Evolutionary conservation across 495 filamentous ascomycete species (phyloP), one percentile per base, ranked within the genome.

Genomic region (Xylaria grammica): DNA sequence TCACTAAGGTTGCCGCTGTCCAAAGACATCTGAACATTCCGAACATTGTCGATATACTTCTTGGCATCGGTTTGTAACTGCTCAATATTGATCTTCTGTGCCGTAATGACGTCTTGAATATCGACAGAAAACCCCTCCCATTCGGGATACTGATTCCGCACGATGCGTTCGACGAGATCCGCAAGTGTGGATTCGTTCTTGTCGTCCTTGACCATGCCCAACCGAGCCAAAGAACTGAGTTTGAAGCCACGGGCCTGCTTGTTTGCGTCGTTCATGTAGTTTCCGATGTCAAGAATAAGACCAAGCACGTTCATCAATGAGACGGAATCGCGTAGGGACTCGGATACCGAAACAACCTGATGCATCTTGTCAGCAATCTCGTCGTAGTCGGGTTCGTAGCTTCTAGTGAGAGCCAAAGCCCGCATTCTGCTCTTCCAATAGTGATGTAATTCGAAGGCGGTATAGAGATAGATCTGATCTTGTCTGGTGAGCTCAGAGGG

Each of bases 201-300:
- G 79, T 96, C 93, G 69, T 99, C 95, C 77, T 99, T 99, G 61
- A 98, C 91, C 92, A 98, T 99, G 29, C 90, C 95, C 34, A 99
- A 81, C 26, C 95, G 87, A 40, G 91, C 91, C n/a, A 99, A 88
- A 0, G 95, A 96, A 68, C 93, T 93, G 26, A 99, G 86, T 78
- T 99, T 99, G 89, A 99, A 99, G 51, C 95, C 95, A 65, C 89
- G 91, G 2, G 96, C 95, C 77, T 98, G 96, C 78, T 99, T 99
- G 76, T 97, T 97, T 51, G 93, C 88, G 70, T 98, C 95, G 79
- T 99, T 99, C 95, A 99, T 99, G 83, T 95, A 99, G 73, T 99
- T 99, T 72, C 95, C 95, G 71, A 99, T 96, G 77, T 97, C 93
- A 67, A 98, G 82, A 74, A 99, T 99, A 51, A 99, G 81, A 64